These are phyloP conservation scores for Amaranthus tricolor DNA, from an alignment of 179 eudicot genomes.

Conservation along the genomic window DNA sequence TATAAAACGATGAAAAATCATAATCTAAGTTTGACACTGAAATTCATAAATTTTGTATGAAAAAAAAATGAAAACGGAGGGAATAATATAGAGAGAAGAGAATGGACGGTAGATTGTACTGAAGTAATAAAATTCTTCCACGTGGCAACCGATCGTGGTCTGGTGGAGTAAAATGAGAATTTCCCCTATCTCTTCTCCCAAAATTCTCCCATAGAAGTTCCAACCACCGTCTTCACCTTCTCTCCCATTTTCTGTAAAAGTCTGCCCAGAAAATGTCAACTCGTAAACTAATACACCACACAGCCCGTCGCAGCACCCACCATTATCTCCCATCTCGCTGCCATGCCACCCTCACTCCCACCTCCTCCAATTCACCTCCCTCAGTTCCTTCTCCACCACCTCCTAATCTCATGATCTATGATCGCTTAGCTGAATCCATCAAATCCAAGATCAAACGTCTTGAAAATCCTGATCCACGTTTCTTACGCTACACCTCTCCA, in stretches of 20 bases:
- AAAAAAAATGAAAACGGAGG: too few species aligned
- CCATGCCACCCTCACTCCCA: constrained; percentile 26
- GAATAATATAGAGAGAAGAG: too few species aligned
- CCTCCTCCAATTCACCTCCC: constrained; percentile 18
- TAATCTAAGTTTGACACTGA: too few species aligned
- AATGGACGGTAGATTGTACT: too few species aligned
- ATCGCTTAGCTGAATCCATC: constrained; percentile 41
- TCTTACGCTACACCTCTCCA: constrained; percentile 50
- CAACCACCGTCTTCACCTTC: neutral
- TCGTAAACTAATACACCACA: constrained; percentile 25
- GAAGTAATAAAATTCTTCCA: neutral
- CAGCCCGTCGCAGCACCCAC: constrained; percentile 26
- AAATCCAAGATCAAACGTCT: constrained; percentile 43
- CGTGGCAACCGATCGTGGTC: constrained; percentile 16
- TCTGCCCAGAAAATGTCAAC: constrained; percentile 25
- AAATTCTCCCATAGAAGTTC: neutral
- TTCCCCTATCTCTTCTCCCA: neutral
- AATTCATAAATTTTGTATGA: too few species aligned
- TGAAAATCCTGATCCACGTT: constrained; percentile 43
- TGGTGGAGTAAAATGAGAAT: neutral
- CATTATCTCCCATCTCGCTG: constrained; percentile 18
- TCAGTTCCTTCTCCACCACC: constrained; percentile 33
- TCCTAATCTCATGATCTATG: constrained; percentile 43
- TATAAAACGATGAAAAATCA: too few species aligned
- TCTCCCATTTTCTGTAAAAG: too few species aligned